Conservation (phyloP, 2,329 filamentous ascomycete genomes). For the Nemania bipapillata region DNA sequence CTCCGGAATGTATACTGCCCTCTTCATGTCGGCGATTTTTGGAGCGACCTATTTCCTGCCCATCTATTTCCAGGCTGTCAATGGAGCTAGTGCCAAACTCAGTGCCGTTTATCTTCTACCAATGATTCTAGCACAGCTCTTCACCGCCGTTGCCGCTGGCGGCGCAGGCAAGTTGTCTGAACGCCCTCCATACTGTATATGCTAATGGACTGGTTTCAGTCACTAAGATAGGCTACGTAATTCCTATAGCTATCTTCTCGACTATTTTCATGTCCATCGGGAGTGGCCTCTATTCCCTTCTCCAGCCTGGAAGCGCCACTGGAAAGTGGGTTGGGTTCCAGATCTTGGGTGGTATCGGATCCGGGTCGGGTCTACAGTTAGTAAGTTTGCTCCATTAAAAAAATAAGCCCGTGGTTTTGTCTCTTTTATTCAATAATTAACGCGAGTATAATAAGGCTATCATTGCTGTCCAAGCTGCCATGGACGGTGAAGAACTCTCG, state of each 20-base stretch:
- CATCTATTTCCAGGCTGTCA: slow-evolving; percentile 50
- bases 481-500: not conserved
- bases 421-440: not conserved
- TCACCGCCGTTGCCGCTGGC: slow-evolving; percentile 21
- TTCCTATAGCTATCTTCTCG: too few relatives aligned
- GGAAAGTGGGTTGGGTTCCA: slow-evolving; percentile 36
- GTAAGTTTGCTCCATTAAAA: too few relatives aligned
- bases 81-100: slow-evolving; percentile 30
- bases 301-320: slow-evolving; percentile 23
- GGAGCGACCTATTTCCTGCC: slow-evolving; percentile 41
- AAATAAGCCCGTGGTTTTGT: too few relatives aligned
- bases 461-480: not conserved
- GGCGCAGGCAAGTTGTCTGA: too few relatives aligned
- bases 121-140: slow-evolving; percentile 36
- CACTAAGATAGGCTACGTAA: slow-evolving; percentile 25
- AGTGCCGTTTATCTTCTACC: slow-evolving; percentile 46
- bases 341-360: slow-evolving; percentile 28
- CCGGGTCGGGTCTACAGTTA: slow-evolving; percentile 28
- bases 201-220: slow-evolving; percentile 14
- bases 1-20: slow-evolving; percentile 35
- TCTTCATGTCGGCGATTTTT: slow-evolving; percentile 38
- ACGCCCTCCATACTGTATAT: not conserved
- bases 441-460: not conserved
- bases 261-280: slow-evolving; percentile 16
- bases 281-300: slow-evolving; percentile 30